phyloP scores from a whole-genome alignment of 2,329 filamentous ascomycete genomes.

The Phaeoacremonium minimum region DNA sequence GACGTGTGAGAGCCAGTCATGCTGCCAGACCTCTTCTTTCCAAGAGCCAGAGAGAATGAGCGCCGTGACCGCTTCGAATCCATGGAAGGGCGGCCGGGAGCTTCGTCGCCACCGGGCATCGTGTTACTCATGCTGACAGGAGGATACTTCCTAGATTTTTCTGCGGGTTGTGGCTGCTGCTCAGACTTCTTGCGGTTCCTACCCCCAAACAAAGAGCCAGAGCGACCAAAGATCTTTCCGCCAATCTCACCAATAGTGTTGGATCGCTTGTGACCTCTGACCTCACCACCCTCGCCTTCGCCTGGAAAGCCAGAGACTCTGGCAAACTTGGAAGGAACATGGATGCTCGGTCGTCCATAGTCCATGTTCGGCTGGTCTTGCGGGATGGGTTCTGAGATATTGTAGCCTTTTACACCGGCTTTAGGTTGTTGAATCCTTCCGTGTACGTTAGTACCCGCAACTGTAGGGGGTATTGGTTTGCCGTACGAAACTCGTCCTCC shows the following conservation, averaged over 20 bases:
- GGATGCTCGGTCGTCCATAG: conserved; percentile 58
- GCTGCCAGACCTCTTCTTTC: conserved; percentile 68
- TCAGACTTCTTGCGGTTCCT: conserved; percentile 48
- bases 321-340: conserved; percentile 54
- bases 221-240: conserved; percentile 80
- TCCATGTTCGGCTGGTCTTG: conserved; percentile 46
- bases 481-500: conserved; percentile 70
- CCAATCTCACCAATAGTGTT: conserved; percentile 77
- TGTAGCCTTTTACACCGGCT: conserved; percentile 62
- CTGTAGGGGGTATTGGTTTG: conserved; percentile 79
- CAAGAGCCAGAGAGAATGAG: conserved; percentile 65
- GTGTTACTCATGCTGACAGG: conserved; percentile 85
- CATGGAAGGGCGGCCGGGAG: conserved; percentile 53
- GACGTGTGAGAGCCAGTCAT: conserved; percentile 53
- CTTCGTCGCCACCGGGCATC: conserved; percentile 54
- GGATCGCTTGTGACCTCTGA: conserved; percentile 61
- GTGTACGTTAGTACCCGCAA: conserved; percentile 84
- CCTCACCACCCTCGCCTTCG: conserved; percentile 43
- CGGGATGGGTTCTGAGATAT: conserved; percentile 64
- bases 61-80: conserved; percentile 65
- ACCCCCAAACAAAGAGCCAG: conserved; percentile 74
- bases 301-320: conserved; percentile 53
- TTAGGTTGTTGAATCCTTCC: conserved; percentile 82
- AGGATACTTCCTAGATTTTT: conserved; percentile 72
- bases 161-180: conserved; percentile 31